Evolutionary conservation across 2,329 filamentous ascomycete genomes (phyloP), one percentile per base, ranked within the genome.

Genomic region (Talaromyces sp.): DNA sequence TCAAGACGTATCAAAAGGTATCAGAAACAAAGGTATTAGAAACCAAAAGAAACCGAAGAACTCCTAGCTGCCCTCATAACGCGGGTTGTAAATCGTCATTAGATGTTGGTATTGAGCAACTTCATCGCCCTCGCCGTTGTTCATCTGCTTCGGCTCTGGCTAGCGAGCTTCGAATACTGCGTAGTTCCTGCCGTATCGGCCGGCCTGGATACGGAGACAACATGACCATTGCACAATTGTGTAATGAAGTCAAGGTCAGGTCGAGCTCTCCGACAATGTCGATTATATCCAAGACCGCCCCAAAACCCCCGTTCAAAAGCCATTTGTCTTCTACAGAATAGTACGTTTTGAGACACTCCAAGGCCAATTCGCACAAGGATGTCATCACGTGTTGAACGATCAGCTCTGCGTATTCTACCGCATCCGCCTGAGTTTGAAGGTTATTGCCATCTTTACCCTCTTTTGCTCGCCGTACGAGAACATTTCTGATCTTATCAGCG

Each of bases 381-480:
- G 71, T 65, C 4, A 74, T 47, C 9, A 71, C 67, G 31, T 67
- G 58, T 3, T 58, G 58, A 45, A 71, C 69, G 33, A 73, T 73
- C 52, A 62, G 62, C 22, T 67, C 48, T 31, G 72, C 63, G 11
- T 72, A 60, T 43, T 62, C 58, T 16, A n/a, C 11, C 1, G 60
- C 68, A 33, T 66, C 48, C n/a, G 13, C 37, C 27, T 64, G 59
- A 19, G 48, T 33, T n/a, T 45, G 47, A 27, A 47, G 47, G 31
- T 63, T 47, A 41, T 65, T 45, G 6, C 11, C 27, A 10, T 45
- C 47, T 11, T 45, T 35, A 13, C 39, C 63, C 22, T 43, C 33
- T 14, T 33, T 41, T 6, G 63, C 66, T 22, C 60, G 66, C 16
- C 48, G 39, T 3, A 24, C 1, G 8, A 52, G 6, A 14, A 58